phyloP scores from a whole-genome alignment of 1,284 basidiomycete species.

The Ganoderma boninense region DNA sequence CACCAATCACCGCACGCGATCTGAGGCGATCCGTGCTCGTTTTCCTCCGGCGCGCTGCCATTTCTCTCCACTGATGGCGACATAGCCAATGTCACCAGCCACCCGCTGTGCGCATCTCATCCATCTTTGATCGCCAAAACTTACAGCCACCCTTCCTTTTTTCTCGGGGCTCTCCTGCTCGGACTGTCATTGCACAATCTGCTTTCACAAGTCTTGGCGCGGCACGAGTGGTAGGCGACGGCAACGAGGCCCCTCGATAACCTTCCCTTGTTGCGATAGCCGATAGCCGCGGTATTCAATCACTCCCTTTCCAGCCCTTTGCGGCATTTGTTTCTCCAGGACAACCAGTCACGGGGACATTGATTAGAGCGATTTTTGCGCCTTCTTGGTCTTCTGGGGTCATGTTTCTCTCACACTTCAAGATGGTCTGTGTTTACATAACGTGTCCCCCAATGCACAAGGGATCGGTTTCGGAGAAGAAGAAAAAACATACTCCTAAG shows the following conservation, averaged over 20 bases:
- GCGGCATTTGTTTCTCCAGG: not conserved
- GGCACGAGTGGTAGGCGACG: not conserved
- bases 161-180: not conserved
- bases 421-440: not conserved
- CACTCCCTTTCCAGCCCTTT: not conserved
- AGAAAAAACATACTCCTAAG: not conserved
- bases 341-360: constrained; percentile 1
- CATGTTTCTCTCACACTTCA: not conserved
- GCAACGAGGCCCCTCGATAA: not conserved
- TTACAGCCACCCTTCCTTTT: not conserved
- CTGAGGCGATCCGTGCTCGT: not conserved
- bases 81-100: constrained; percentile 1
- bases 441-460: not conserved
- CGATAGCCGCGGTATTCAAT: constrained; percentile 2
- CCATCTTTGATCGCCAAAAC: not conserved
- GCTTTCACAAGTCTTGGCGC: not conserved
- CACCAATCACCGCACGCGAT: constrained; percentile 5
- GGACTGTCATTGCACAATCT: not conserved
- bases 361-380: not conserved
- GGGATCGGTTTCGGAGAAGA: not conserved
- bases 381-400: not conserved
- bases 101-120: not conserved
- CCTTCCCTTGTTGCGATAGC: not conserved
- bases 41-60: constrained; percentile 3
- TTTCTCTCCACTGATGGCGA: not conserved